Base-by-base conservation (phyloP, 2,329 filamentous ascomycete genomes). In the Aspergillus sp. region DNA sequence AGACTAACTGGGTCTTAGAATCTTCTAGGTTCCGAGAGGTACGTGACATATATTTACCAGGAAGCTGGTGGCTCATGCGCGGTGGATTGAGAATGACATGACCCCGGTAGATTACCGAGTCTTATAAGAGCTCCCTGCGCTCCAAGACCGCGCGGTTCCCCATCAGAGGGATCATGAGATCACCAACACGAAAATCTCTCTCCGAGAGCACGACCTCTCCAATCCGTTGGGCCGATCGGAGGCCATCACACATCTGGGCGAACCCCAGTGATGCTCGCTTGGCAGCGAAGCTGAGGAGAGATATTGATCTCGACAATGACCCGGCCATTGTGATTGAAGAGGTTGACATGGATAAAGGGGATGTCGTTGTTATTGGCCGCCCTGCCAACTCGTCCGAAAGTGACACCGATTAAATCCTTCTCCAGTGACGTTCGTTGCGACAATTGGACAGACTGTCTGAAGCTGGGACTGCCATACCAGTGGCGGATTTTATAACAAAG, bases 131-230 rank as follows among this genome's bases (percentile, higher is more conserved):
- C 40, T 22, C 16, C 16, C 35, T 38, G 16, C 11, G 19, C 4
- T 16, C 44, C n/a, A 43, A 49, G 24, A 38, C 47, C 20, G 17
- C 17, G 26, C 43, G 16, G 22, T 51, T 8, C 11, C 40, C 43
- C 26, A 42, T 44, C 11, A 54, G 36, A 36, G 50, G 54, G 20
- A 55, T 59, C 19, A 33, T 59, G 19, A 57, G 51, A 45, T 24
- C 26, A 11, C 54, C 50, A 11, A 55, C 52, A 13, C 44, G 38
- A 10, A 44, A 47, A 26, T 55, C 44, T 44, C 54, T 4, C 50
- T 55, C 20, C 41, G 48, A 16, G 42, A 54, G 24, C 38, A 32
- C 16, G 8, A 7, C n/a, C 16, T 42, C 22, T 30, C 26, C 26
- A 30, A 30, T 10, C 26, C 26, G 26, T 1, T 30, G 26, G 26